Percentiles rank a stretch among this genome's conserved stretches.
phyloP scores from a whole-genome alignment of 176 grass and related monocot genomes.

The Carex littledalei region DNA sequence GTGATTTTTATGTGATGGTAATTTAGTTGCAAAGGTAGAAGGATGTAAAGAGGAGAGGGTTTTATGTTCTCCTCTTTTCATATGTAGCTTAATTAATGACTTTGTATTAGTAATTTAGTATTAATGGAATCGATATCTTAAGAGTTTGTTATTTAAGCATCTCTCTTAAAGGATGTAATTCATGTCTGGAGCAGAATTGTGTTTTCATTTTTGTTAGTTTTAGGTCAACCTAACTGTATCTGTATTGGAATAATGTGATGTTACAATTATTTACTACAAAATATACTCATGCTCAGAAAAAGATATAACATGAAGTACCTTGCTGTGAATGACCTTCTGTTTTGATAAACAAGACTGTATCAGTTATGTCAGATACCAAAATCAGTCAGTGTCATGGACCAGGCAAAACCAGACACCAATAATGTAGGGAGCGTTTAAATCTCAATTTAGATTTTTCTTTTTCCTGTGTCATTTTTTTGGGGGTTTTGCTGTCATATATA shows the following conservation, averaged over 20 bases:
- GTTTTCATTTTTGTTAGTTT: neutral
- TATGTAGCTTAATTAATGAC: conserved; percentile 10
- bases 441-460: neutral
- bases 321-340: neutral
- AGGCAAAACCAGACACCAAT: neutral
- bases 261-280: neutral
- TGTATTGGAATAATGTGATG: neutral
- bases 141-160: neutral
- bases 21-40: conserved; percentile 9
- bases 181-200: neutral
- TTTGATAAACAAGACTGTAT: neutral
- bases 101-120: conserved; percentile 11
- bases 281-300: too few relatives aligned
- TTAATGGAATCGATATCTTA: neutral
- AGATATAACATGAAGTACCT: neutral
- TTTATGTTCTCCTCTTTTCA: conserved; percentile 31
- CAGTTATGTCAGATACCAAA: neutral
- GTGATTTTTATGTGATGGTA: neutral
- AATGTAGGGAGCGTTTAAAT: neutral
- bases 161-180: neutral
- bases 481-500: too few relatives aligned
- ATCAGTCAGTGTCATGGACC: neutral
- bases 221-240: neutral
- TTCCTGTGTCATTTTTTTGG: too few relatives aligned
- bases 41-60: conserved; percentile 19